These are phyloP conservation scores for Phanerodontia chrysosporium DNA, from an alignment of 768 basidiomycete species.

Conservation along the genomic window DNA sequence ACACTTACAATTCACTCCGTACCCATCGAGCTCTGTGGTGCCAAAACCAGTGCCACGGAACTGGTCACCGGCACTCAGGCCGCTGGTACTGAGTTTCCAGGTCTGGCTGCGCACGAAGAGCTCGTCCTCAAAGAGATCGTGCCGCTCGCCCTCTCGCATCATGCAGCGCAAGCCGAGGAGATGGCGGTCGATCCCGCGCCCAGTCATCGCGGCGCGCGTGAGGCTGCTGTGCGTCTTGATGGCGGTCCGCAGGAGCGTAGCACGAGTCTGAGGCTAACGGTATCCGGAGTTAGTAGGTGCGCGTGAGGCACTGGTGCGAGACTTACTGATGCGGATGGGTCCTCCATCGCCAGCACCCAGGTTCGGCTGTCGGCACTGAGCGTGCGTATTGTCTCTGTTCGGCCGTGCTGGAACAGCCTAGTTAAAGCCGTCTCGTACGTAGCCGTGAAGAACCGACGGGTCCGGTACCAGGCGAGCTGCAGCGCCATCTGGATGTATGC, in stretches of 20 bases:
- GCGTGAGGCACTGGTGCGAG: no score
- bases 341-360: slow-evolving; percentile 74
- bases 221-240: slow-evolving; percentile 65
- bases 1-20: slow-evolving; percentile 87
- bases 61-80: slow-evolving; percentile 76
- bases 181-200: slow-evolving; percentile 86
- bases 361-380: slow-evolving; percentile 67
- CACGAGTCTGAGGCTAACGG: slow-evolving; percentile 26
- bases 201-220: slow-evolving; percentile 74
- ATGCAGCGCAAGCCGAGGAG: slow-evolving; percentile 78
- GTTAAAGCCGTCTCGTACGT: slow-evolving; percentile 94
- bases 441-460: slow-evolving; percentile 72
- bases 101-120: slow-evolving; percentile 69
- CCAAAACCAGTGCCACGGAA: slow-evolving; percentile 95
- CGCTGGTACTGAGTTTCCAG: slow-evolving; percentile 91
- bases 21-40: slow-evolving; percentile 75
- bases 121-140: slow-evolving; percentile 71
- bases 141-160: slow-evolving; percentile 52
- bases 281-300: background rate
- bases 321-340: slow-evolving; percentile 46
- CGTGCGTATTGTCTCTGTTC: slow-evolving; percentile 86
- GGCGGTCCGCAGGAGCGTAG: slow-evolving; percentile 59
- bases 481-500: slow-evolving; percentile 89
- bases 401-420: slow-evolving; percentile 77
- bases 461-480: slow-evolving; percentile 87